phyloP scores from a whole-genome alignment of 75 land plant genomes.

The Selaginella moellendorffii region DNA sequence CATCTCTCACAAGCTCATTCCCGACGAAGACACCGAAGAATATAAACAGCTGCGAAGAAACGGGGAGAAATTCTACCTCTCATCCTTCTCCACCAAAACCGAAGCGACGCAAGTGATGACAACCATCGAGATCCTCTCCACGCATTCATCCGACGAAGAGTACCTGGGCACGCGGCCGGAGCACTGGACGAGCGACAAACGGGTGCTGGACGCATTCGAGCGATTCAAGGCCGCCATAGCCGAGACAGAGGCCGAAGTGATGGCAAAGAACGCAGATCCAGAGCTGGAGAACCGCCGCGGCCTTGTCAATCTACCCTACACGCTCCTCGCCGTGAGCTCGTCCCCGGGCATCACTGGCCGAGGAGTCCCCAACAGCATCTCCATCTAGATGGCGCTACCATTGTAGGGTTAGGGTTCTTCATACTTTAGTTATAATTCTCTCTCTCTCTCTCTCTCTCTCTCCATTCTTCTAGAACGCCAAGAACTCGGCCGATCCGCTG shows the following conservation, averaged over 20 bases:
- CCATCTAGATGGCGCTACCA: constrained; percentile 69
- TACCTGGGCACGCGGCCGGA: too few species aligned
- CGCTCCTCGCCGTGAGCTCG: constrained; percentile 48
- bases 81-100: constrained; percentile 41
- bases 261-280: constrained; percentile 37
- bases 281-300: constrained; percentile 44
- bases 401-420: constrained; percentile 56
- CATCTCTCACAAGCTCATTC: constrained; percentile 52
- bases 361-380: constrained; percentile 72
- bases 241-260: constrained; percentile 34
- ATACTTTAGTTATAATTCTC: too few species aligned
- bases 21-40: constrained; percentile 42
- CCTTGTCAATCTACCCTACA: constrained; percentile 65
- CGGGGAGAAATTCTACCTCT: constrained; percentile 62
- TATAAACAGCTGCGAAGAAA: constrained; percentile 35
- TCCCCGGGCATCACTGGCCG: constrained; percentile 58
- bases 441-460: too few species aligned
- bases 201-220: constrained; percentile 28
- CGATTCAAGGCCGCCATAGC: constrained; percentile 35
- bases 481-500: too few species aligned
- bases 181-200: constrained; percentile 40
- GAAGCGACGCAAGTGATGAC: constrained; percentile 31
- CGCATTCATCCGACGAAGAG: constrained; percentile 68
- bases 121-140: constrained; percentile 49
- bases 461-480: too few species aligned